Conservation (phyloP, 2,329 filamentous ascomycete species). For the Trichoderma oligosporum region DNA sequence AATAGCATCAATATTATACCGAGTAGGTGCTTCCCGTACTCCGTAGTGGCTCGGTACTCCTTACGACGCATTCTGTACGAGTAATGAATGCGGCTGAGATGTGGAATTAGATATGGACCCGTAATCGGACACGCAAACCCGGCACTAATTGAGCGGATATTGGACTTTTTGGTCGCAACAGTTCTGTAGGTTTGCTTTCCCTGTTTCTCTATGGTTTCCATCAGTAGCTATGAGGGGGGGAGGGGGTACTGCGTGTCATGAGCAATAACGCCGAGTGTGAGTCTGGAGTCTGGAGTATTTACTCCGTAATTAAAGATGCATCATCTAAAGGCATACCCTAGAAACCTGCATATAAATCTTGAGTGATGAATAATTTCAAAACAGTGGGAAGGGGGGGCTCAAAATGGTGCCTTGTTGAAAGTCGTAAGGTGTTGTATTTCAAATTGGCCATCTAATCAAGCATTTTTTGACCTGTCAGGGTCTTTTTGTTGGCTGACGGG, state of each 20-base stretch:
- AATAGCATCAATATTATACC: neutral
- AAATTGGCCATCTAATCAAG: neutral
- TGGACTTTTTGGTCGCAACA: neutral
- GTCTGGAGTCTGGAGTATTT: no score
- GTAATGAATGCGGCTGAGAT: neutral
- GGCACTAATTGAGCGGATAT: neutral
- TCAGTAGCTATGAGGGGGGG: neutral
- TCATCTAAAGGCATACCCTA: no score
- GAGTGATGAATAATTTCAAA: neutral
- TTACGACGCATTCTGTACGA: neutral
- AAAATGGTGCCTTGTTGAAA: neutral
- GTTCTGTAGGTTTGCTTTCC: neutral
- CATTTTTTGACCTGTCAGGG: neutral
- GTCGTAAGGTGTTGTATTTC: neutral
- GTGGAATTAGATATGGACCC: neutral
- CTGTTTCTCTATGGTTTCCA: neutral
- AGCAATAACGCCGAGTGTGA: no score
- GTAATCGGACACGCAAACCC: neutral
- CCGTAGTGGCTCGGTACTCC: no score
- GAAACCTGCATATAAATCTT: neutral
- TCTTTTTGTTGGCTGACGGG: constrained; percentile 11
- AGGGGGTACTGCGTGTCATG: no score
- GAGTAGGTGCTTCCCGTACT: constrained; percentile 12
- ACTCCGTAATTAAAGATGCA: no score
- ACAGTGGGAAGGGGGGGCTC: neutral